Base-by-base conservation (phyloP, 768 basidiomycete species). In the Lactifluus pinguis region DNA sequence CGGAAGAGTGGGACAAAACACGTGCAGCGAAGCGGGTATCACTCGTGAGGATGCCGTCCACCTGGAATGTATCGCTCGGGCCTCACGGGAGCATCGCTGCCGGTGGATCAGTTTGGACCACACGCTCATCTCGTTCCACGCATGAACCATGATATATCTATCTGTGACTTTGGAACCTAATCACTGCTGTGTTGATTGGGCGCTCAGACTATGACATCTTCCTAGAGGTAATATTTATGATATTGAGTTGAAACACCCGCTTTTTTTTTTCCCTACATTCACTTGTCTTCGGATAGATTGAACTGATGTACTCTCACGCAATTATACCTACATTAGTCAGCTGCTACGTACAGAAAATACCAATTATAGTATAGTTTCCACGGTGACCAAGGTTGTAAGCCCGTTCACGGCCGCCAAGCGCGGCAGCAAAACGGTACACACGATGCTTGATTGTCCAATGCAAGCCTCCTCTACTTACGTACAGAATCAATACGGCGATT, bases 1-100 rank as follows among this genome's bases (percentile, higher is more conserved):
- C 92, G n/a, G 91, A 92, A 70, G 86, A 87, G 54, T 94, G 92
- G 92, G 77, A 89, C 72, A 84, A 84, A 70, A 94, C 92, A 1
- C 84, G 86, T 51, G 87, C 85, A 39, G 90, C 89, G 14, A 87
- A 90, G 66, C 85, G 91, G 9, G 92, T 93, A 9, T 93, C 90
- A 10, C 76, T 93, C 47, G 87, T 92, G 48, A 80, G 81, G 60
- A 71, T 92, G 29, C 89, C 90, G 25, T 82, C 87, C 10, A 74
- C 77, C 55, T 69, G 81, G 59, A 71, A 72, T 54, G 70, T 75
- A 48, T 68, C 62, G 61, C 70, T 64, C 59, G 71, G 55, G 19
- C 65, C 59, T 19, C 36, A 51, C 11, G 63, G 49, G 34, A n/a
- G 53, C 11, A n/a, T 25, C 21, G 36, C 62, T 42, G 19, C 60